phyloP scores from a whole-genome alignment of 1,284 basidiomycete genomes.

The Caloboletus inedulis region DNA sequence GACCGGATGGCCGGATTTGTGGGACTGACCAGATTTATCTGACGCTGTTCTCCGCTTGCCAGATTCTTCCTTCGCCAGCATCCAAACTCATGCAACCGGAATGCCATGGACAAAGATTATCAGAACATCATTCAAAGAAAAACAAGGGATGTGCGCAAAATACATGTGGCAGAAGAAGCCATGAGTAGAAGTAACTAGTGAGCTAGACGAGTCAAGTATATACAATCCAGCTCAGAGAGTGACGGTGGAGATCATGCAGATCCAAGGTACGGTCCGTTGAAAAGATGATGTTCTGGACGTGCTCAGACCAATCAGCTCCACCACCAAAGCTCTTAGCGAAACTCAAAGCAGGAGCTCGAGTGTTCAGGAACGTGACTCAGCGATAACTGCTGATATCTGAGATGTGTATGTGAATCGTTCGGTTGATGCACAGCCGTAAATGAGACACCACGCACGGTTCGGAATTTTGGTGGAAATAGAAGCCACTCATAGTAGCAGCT shows the following conservation, averaged over 20 bases:
- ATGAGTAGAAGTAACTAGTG: too few relatives aligned
- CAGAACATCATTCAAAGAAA: background rate
- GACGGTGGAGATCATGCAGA: background rate
- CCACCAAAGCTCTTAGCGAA: slow-evolving; percentile 44
- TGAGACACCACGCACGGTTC: slow-evolving; percentile 64
- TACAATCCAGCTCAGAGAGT: slow-evolving; percentile 13
- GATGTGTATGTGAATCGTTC: slow-evolving; percentile 10
- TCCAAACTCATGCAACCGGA: background rate
- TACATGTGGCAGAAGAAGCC: slow-evolving; percentile 25
- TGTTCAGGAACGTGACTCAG: slow-evolving; percentile 56
- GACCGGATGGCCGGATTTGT: background rate
- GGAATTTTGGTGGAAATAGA: slow-evolving; percentile 91
- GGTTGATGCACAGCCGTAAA: slow-evolving; percentile 11
- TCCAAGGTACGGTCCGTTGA: slow-evolving; percentile 5
- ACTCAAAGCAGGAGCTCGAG: slow-evolving; percentile 61
- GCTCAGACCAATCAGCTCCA: slow-evolving; percentile 1
- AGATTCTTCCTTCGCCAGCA: background rate
- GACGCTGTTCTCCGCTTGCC: too few relatives aligned
- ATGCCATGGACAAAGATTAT: background rate
- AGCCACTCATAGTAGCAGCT: slow-evolving; percentile 79
- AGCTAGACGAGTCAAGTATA: slow-evolving; percentile 13
- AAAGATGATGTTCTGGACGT: background rate
- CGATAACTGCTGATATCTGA: slow-evolving; percentile 65
- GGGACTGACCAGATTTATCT: too few relatives aligned
- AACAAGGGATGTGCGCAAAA: slow-evolving; percentile 15